Evolutionary conservation across 1,284 basidiomycete genomes (phyloP).

Genomic region (Puccinia polysora): DNA sequence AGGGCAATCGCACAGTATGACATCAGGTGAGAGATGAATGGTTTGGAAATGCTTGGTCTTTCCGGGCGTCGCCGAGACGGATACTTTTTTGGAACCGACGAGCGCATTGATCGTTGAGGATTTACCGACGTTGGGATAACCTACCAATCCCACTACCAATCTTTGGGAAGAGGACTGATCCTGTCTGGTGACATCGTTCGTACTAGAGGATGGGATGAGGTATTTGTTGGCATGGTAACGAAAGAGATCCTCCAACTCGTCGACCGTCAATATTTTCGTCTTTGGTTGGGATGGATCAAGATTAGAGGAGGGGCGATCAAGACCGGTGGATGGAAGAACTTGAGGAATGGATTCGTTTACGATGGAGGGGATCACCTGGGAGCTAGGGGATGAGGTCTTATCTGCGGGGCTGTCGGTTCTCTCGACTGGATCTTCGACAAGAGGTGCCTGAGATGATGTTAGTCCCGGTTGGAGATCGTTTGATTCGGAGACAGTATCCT

Average conservation of each 20-base stretch:
- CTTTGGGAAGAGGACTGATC: constrained; percentile 54
- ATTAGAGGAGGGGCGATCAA: background rate
- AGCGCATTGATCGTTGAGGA: constrained; percentile 62
- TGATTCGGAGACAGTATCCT: constrained; percentile 47
- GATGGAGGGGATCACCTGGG: background rate
- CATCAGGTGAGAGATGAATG: constrained; percentile 77
- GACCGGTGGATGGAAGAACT: too few relatives aligned
- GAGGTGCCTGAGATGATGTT: too few relatives aligned
- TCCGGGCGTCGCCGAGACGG: constrained; percentile 92
- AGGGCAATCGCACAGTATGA: constrained; percentile 96
- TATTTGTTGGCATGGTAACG: constrained; percentile 66
- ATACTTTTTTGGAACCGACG: constrained; percentile 78
- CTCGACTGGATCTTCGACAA: too few relatives aligned
- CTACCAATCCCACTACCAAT: constrained; percentile 65
- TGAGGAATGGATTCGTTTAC: too few relatives aligned
- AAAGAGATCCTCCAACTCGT: constrained; percentile 86
- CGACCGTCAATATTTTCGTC: constrained; percentile 74
- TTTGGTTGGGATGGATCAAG: constrained; percentile 53
- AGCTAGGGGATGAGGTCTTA: background rate
- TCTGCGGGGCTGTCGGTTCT: background rate
- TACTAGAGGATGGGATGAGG: constrained; percentile 7
- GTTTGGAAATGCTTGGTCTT: constrained; percentile 99
- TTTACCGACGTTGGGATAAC: constrained; percentile 64
- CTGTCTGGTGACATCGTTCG: background rate
- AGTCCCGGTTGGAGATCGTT: too few relatives aligned